Evolutionary conservation across 805 yeast species (phyloP), one percentile per base, ranked within the genome.

Genomic region (Ogataea pini): DNA sequence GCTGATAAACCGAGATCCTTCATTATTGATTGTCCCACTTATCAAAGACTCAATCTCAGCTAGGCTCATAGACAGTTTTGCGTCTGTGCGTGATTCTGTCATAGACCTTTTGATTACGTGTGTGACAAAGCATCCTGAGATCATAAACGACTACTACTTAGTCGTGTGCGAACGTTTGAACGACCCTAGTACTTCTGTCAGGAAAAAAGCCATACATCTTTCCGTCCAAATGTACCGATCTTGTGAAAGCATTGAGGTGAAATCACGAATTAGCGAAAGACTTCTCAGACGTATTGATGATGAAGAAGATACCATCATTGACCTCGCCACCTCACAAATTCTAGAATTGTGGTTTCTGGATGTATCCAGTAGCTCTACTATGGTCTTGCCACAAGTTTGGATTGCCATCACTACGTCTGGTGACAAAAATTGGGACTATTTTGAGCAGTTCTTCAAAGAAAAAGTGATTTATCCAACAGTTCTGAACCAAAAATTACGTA

Each of bases 41-140:
- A 76, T 89, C 6, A 82, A 75, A 53, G 66, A 66, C 1, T 72
- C 86, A 0, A 70, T 89, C 2, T 68, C 79, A 1, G 69, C 64
- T 8, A 68, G 81, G 39, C 65, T 89, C 32, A 65, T 60, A 4
- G 92, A 86, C 51, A 59, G 76, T 0, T 86, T 89, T 2, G 81
- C 95, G 0, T 75, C 83, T 33, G 92, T 89, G 0, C 75, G 89
- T 49, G 90, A 85, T 57, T 88, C 95, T 0, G 84, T 84, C 2
- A 68, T 89, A 24, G 94, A 87, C 36, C 71, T 89, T 33, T 65
- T 89, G 20, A 74, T 76, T 9, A 73, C 71, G 44, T 79, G 75
- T 46, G 59, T 83, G 33, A 57, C 67, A 2, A 55, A 69, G 2
- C 72, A 72, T 42, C 78, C 80, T 0, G 73, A 70, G 3, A 60